Percentiles rank a stretch among this genome's conserved stretches.
Evolutionary conservation across 108 stramenopile species (phyloP).

Genomic region (Craspedostauros australis): DNA sequence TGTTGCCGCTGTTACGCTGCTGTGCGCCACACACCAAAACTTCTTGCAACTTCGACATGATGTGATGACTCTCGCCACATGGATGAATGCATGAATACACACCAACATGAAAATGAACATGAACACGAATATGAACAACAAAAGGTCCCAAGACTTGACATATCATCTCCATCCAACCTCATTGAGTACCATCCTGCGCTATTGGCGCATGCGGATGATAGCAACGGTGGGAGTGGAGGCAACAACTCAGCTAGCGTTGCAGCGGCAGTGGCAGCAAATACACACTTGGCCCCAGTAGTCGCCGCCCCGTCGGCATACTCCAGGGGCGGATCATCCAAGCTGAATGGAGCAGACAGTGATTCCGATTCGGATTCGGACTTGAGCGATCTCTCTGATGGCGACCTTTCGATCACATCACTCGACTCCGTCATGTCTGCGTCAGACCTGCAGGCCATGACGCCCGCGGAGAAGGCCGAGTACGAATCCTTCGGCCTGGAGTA

Average conservation of each 20-base stretch:
- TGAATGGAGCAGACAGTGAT: too few relatives aligned
- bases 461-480: constrained; percentile 55
- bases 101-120: neutral
- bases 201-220: constrained; percentile 71
- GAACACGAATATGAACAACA: neutral
- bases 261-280: constrained; percentile 11
- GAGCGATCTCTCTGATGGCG: constrained; percentile 36
- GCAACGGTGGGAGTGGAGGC: constrained; percentile 18
- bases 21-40: too few relatives aligned
- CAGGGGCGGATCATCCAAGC: too few relatives aligned
- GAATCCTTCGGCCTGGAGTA: constrained; percentile 78
- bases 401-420: constrained; percentile 39
- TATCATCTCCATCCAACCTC: constrained; percentile 68
- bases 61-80: neutral
- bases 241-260: constrained; percentile 7
- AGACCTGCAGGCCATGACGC: constrained; percentile 44
- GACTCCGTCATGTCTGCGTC: constrained; percentile 45
- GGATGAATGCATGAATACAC: neutral
- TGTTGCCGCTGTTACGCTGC: too few relatives aligned
- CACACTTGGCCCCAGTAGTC: too few relatives aligned
- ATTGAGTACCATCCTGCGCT: constrained; percentile 90
- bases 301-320: too few relatives aligned
- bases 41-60: too few relatives aligned
- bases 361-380: constrained; percentile 58
- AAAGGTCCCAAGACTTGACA: constrained; percentile 81